A percentile compares a stretch with the other conserved stretches of the same genome.
These are phyloP conservation scores for Didymella pinodella DNA, from an alignment of 2,329 filamentous ascomycete species.

Conservation along the genomic window DNA sequence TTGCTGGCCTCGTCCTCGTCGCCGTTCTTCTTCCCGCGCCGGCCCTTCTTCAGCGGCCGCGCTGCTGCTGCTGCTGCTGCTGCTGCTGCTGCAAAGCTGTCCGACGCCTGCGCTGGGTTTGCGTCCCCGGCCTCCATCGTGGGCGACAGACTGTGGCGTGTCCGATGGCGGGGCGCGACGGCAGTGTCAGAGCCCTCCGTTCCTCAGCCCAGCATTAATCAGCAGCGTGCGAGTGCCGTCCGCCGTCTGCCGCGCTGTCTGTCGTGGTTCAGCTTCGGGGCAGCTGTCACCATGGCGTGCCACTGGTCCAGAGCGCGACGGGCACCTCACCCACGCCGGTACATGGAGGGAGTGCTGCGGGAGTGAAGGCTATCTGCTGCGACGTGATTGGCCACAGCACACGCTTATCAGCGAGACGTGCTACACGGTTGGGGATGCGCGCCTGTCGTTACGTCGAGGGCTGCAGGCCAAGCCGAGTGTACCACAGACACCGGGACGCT, in stretches of 20 bases:
- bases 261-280: constrained; percentile 24
- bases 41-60: constrained; percentile 42
- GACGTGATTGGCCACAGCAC: constrained; percentile 24
- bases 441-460: constrained; percentile 3
- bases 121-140: constrained; percentile 17
- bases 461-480: constrained; percentile 16
- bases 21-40: constrained; percentile 46
- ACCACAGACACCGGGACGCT: constrained; percentile 1
- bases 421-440: not conserved
- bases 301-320: constrained; percentile 15
- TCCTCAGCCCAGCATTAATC: constrained; percentile 35
- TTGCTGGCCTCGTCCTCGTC: constrained; percentile 52
- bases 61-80: not conserved
- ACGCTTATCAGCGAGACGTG: constrained; percentile 25
- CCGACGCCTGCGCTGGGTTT: constrained; percentile 13
- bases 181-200: constrained; percentile 10
- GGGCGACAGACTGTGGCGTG: constrained; percentile 22
- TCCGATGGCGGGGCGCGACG: constrained; percentile 25
- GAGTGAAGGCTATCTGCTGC: constrained; percentile 8
- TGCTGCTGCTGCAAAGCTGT: not conserved
- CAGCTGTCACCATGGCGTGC: constrained; percentile 31
- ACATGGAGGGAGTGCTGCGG: constrained; percentile 20
- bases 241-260: constrained; percentile 14
- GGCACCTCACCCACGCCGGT: constrained; percentile 18
- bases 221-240: constrained; percentile 24